Evolutionary conservation across 768 basidiomycete species (phyloP), one percentile per base, ranked within the genome.

Genomic region (Mycena albidolilacea): DNA sequence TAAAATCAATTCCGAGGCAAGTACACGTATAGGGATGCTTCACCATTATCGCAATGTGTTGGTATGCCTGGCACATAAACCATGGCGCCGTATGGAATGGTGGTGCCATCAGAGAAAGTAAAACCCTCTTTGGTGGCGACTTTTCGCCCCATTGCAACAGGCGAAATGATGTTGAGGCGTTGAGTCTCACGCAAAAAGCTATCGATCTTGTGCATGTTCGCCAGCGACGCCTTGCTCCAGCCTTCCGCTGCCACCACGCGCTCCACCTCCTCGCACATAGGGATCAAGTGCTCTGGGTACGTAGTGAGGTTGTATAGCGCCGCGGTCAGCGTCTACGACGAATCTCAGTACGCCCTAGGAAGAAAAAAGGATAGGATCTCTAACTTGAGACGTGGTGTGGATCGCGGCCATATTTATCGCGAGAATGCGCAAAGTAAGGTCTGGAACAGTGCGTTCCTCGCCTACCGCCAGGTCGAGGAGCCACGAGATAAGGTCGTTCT

Each of bases 91-190:
- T 79, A 78, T 0, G 83, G 84, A 30, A 84, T 71, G 11, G 80
- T 60, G 0, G 81, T 81, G 9, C 84, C 84, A 57, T 85, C 83
- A 0, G 81, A 80, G 46, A 85, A 79, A 7, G 78, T 83, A 63
- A 79, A 76, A 37, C 82, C 80, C 7, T 41, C 11, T 11, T 41
- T 58, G 43, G 54, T 30, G 39, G 81, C 37, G 0, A 79, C 82
- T 60, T 78, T 81, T 21, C 84, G 78, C 7, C 37, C 41, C 57
- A 85, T 60, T 6, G 66, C 50, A 52, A 52, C 50, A 35, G 43
- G 78, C 81, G 83, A 48, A 11, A 41, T 41, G 19, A 30, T 14
- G 3, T 48, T 52, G 14, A 64, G 5, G n/a, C 65, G 65, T 39
- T 54, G 65, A 19, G 65, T 23, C 46, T 66, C 65, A 14, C 52